These are phyloP conservation scores for Rhytidhysteron rufulum DNA, from an alignment of 2,329 filamentous ascomycete species.

Conservation along the genomic window DNA sequence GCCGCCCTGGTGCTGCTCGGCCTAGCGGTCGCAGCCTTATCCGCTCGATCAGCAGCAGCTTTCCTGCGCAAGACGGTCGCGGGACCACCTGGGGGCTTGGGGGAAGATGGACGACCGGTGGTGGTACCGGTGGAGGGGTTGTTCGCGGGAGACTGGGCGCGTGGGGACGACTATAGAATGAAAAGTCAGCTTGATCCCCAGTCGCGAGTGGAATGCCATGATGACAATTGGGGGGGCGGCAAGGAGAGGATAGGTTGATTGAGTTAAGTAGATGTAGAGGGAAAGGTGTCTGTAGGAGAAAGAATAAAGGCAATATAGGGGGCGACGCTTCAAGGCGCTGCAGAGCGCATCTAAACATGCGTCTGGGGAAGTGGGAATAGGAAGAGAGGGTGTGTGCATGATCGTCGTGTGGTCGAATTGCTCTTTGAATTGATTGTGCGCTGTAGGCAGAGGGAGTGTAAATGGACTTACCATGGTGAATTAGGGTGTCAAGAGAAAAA, in stretches of 20 bases:
- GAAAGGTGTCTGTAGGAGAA: no score
- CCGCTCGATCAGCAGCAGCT: slow-evolving; percentile 94
- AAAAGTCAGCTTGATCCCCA: no score
- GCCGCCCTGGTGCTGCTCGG: slow-evolving; percentile 90
- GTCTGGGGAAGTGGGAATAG: no score
- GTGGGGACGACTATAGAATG: slow-evolving; percentile 33
- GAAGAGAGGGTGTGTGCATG: background rate
- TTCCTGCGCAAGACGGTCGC: slow-evolving; percentile 93
- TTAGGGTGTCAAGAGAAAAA: no score
- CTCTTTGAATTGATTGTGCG: background rate
- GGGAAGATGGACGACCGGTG: slow-evolving; percentile 76
- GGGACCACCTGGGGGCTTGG: slow-evolving; percentile 85
- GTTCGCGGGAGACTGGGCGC: slow-evolving; percentile 35
- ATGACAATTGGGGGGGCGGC: no score
- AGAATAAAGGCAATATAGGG: no score
- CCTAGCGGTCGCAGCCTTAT: slow-evolving; percentile 90
- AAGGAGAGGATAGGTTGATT: background rate
- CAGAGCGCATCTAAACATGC: no score
- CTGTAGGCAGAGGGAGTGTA: background rate
- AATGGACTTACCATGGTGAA: slow-evolving; percentile 18
- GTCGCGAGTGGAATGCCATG: no score
- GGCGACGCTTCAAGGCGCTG: no score
- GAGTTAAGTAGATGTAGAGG: background rate
- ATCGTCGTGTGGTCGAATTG: background rate
- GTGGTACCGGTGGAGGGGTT: slow-evolving; percentile 58